Conservation (phyloP, 495 filamentous ascomycete species). For the Aspergillus ostianus region DNA sequence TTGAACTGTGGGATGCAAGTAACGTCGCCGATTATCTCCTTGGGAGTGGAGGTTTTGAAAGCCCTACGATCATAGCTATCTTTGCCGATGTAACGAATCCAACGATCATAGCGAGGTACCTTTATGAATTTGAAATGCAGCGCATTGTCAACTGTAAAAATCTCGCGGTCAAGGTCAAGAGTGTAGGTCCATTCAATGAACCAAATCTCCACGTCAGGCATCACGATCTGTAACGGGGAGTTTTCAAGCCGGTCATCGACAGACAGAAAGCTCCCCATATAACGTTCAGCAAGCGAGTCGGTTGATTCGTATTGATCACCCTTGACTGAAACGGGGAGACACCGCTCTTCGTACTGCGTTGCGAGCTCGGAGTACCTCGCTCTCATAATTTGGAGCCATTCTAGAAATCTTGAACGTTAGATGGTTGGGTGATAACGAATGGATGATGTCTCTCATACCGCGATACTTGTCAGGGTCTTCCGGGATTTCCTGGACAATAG, state of each 20-base stretch:
- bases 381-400: constrained; percentile 18
- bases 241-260: constrained; percentile 19
- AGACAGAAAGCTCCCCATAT: constrained; percentile 16
- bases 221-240: constrained; percentile 10
- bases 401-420: constrained; percentile 4
- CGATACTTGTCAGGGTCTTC: constrained; percentile 22
- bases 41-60: constrained; percentile 7
- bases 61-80: constrained; percentile 7
- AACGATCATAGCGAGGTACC: constrained; percentile 8
- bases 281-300: constrained; percentile 6
- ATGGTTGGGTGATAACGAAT: neutral
- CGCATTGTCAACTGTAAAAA: constrained; percentile 15
- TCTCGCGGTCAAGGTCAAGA: constrained; percentile 22
- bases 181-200: constrained; percentile 20
- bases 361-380: constrained; percentile 10
- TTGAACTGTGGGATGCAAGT: constrained; percentile 7
- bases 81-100: constrained; percentile 12
- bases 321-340: constrained; percentile 6
- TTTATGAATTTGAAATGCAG: constrained; percentile 11
- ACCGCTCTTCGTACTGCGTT: constrained; percentile 11
- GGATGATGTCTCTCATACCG: constrained; percentile 4
- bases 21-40: constrained; percentile 13
- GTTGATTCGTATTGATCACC: neutral
- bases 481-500: constrained; percentile 26
- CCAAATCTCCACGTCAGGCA: neutral